Percentiles rank a stretch among this genome's conserved stretches.
phyloP scores from a whole-genome alignment of 2,329 filamentous ascomycete genomes.

The Basipetospora chlamydospora region DNA sequence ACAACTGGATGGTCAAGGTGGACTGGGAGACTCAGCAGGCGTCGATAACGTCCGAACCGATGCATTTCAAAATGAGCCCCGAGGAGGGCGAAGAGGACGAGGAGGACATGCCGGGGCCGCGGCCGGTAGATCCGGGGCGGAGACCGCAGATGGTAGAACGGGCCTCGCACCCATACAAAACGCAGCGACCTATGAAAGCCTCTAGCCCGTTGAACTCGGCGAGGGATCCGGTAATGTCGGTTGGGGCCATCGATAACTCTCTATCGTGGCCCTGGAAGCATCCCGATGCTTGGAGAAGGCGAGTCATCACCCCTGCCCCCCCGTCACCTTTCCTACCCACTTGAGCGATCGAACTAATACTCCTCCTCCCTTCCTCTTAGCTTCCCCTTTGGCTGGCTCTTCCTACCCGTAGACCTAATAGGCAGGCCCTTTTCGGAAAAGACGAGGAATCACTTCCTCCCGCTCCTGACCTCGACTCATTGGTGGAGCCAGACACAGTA shows the following conservation, averaged over 20 bases:
- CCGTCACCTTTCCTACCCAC: not conserved
- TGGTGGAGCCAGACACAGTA: conserved; percentile 96
- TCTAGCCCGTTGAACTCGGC: conserved; percentile 33
- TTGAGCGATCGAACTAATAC: too few relatives aligned
- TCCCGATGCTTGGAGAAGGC: conserved; percentile 69
- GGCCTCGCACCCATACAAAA: conserved; percentile 52
- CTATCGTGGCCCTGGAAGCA: conserved; percentile 99
- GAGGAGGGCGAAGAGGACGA: conserved; percentile 26
- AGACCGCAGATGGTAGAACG: conserved; percentile 24
- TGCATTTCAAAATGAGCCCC: conserved; percentile 47
- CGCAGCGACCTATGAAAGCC: conserved; percentile 75
- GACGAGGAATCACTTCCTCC: conserved; percentile 89
- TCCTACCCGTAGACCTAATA: conserved; percentile 89
- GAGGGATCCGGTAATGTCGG: conserved; percentile 46
- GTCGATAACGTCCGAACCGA: conserved; percentile 71
- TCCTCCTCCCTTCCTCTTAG: conserved; percentile 35
- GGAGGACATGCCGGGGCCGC: conserved; percentile 27
- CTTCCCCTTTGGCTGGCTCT: conserved; percentile 97
- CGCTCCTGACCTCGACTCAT: conserved; percentile 78
- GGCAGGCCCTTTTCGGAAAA: conserved; percentile 91
- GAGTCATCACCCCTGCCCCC: conserved; percentile 8
- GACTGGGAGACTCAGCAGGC: conserved; percentile 74
- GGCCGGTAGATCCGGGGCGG: conserved; percentile 42
- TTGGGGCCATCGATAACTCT: conserved; percentile 96
- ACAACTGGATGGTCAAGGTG: conserved; percentile 99